Percentiles rank a stretch among this genome's conserved stretches.
phyloP scores from a whole-genome alignment of 257 asterid species.

The Przewalskia tangutica region DNA sequence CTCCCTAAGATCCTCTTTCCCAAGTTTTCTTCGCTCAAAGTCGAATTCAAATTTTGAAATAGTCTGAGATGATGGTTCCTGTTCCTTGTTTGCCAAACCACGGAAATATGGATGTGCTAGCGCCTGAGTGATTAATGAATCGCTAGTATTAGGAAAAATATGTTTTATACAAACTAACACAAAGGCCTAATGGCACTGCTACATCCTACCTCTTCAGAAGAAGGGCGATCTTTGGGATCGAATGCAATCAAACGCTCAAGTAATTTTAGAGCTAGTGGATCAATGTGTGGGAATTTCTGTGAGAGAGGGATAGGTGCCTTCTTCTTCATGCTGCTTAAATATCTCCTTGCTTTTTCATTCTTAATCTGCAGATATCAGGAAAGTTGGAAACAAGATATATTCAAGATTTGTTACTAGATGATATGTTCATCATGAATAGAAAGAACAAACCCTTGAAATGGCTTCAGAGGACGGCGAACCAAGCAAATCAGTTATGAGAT shows the following conservation, averaged over 20 bases:
- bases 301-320: conserved; percentile 57
- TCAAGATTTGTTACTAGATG: not conserved
- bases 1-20: conserved; percentile 74
- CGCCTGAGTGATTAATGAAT: conserved; percentile 42
- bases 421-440: not conserved
- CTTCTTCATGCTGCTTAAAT: conserved; percentile 75
- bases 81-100: conserved; percentile 73
- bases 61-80: conserved; percentile 73
- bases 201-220: conserved; percentile 70
- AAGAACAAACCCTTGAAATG: conserved; percentile 70
- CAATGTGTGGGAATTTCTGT: conserved; percentile 63
- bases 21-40: conserved; percentile 70
- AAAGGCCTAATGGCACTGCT: not conserved
- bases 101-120: conserved; percentile 78
- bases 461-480: conserved; percentile 78
- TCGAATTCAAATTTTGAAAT: conserved; percentile 89
- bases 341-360: conserved; percentile 90
- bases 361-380: conserved; percentile 50
- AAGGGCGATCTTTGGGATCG: conserved; percentile 88
- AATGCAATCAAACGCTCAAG: conserved; percentile 76
- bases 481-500: conserved; percentile 82
- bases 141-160: conserved; percentile 7
- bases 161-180: not conserved
- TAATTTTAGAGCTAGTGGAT: conserved; percentile 85
- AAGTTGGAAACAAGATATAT: not conserved